A percentile compares a stretch with the other conserved stretches of the same genome.
Evolutionary conservation across 2,329 filamentous ascomycete genomes (phyloP).

Genomic region (Ceratocystis diversiconidia): DNA sequence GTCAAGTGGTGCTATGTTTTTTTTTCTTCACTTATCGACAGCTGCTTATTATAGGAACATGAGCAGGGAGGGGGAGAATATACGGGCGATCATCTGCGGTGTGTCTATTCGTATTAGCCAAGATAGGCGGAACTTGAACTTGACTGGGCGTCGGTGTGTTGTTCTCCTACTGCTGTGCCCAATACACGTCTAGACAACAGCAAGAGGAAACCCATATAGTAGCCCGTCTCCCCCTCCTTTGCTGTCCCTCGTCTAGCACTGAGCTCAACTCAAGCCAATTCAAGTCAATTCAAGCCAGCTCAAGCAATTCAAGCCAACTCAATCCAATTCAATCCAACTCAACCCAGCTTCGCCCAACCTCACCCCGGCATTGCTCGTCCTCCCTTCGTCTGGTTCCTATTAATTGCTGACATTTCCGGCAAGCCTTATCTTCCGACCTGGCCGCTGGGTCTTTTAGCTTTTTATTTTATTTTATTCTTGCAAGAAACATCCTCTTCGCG

Average conservation of each 20-base stretch:
- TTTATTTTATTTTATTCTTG: not conserved
- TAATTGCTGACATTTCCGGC: not conserved
- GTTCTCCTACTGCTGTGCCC: not conserved
- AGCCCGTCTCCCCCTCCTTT: no score
- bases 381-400: not conserved
- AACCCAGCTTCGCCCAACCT: not conserved
- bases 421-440: not conserved
- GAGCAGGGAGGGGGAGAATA: not conserved
- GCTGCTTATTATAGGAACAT: no score
- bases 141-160: not conserved
- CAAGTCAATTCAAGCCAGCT: not conserved
- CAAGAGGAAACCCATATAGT: no score
- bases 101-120: not conserved
- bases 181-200: not conserved
- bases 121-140: no score
- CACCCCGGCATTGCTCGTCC: not conserved
- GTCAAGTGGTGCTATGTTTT: no score
- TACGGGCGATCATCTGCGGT: not conserved
- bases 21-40: no score
- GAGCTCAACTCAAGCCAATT: not conserved
- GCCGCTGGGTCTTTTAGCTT: not conserved
- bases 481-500: not conserved
- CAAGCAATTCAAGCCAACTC: not conserved
- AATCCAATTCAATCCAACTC: not conserved
- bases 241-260: no score